These are phyloP conservation scores for Talaromyces sp. DNA, from an alignment of 2,329 filamentous ascomycete species.

Conservation along the genomic window DNA sequence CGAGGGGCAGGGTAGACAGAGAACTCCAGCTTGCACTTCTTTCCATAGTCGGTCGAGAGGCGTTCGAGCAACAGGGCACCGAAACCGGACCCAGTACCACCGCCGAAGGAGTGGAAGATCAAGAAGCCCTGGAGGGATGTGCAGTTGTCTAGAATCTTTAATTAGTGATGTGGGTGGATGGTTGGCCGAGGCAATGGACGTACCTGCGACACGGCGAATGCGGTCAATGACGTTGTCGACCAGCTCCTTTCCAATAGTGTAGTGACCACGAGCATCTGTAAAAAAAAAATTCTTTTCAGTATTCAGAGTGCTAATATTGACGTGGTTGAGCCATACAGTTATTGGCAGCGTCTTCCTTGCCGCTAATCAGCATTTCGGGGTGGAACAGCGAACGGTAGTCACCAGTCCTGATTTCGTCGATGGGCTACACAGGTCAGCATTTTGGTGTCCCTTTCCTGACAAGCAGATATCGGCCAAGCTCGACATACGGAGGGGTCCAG, in stretches of 20 bases:
- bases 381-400: constrained; percentile 60
- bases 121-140: constrained; percentile 61
- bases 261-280: constrained; percentile 60
- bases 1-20: constrained; percentile 61
- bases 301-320: not conserved
- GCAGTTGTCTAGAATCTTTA: constrained; percentile 52
- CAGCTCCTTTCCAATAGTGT: constrained; percentile 64
- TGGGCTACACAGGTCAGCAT: constrained; percentile 40
- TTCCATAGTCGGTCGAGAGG: constrained; percentile 59
- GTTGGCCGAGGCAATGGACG: constrained; percentile 11
- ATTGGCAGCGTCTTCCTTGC: constrained; percentile 65
- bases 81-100: constrained; percentile 63
- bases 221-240: constrained; percentile 60
- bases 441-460: not conserved
- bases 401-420: constrained; percentile 63
- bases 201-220: constrained; percentile 59
- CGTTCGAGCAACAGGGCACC: constrained; percentile 61
- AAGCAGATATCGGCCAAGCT: not conserved
- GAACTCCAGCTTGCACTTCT: constrained; percentile 65
- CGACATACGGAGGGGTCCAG: constrained; percentile 56
- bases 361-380: constrained; percentile 60
- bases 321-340: constrained; percentile 48
- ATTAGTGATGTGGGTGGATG: not conserved
- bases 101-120: constrained; percentile 65
- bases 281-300: constrained; percentile 17